Percentiles rank a stretch among this genome's conserved stretches.
Conservation (phyloP, 495 filamentous ascomycete species). For the Rhizodiscina lignyota region DNA sequence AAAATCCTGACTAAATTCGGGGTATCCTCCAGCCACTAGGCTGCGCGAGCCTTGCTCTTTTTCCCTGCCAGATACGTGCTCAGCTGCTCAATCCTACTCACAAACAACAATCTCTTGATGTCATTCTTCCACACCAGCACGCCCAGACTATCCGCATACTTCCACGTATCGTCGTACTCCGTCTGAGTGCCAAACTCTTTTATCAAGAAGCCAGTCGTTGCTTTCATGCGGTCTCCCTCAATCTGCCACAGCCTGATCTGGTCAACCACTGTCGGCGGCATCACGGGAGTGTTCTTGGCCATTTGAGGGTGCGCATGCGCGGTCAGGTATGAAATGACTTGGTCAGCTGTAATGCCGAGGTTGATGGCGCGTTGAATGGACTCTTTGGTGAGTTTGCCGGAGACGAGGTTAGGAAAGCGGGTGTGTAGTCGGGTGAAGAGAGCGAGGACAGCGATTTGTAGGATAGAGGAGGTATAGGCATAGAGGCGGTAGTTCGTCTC, state of each 20-base stretch:
- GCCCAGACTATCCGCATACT: slow-evolving; percentile 84
- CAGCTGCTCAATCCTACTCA: slow-evolving; percentile 71
- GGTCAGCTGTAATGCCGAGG: slow-evolving; percentile 83
- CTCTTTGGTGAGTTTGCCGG: slow-evolving; percentile 71
- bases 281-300: slow-evolving; percentile 49
- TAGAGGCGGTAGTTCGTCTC: slow-evolving; percentile 99
- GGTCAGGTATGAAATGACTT: slow-evolving; percentile 73
- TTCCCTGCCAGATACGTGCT: slow-evolving; percentile 58
- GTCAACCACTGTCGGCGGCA: slow-evolving; percentile 92
- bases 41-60: too few species aligned
- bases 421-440: slow-evolving; percentile 73
- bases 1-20: too few species aligned
- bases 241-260: slow-evolving; percentile 97
- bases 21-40: too few species aligned
- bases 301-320: slow-evolving; percentile 89
- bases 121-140: slow-evolving; percentile 78
- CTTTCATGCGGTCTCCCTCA: slow-evolving; percentile 80
- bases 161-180: slow-evolving; percentile 59
- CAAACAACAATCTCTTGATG: slow-evolving; percentile 66
- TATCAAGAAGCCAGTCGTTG: slow-evolving; percentile 70
- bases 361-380: slow-evolving; percentile 73
- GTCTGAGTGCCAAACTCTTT: slow-evolving; percentile 61
- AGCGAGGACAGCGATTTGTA: slow-evolving; percentile 86
- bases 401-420: slow-evolving; percentile 82
- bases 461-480: slow-evolving; percentile 81